Evolutionary conservation across 2,329 filamentous ascomycete genomes (phyloP).

Genomic region (Ceratocystis papillata): DNA sequence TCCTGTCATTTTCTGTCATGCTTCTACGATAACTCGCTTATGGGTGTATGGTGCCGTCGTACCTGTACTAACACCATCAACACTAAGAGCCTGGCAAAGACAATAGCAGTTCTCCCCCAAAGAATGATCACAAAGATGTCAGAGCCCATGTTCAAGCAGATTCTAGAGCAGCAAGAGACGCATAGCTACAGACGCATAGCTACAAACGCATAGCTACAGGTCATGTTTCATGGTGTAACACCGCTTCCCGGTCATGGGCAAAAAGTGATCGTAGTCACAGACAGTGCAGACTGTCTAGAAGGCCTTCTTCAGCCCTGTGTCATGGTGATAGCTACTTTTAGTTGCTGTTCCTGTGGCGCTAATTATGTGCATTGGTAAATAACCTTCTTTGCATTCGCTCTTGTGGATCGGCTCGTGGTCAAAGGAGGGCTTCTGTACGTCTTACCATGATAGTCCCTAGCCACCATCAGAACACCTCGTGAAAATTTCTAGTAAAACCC

Average conservation of each 20-base stretch:
- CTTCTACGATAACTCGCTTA: background rate
- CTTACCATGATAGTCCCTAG: background rate
- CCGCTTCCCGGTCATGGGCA: background rate
- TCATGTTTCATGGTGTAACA: constrained; percentile 2
- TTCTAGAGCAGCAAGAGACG: background rate
- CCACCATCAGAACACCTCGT: background rate
- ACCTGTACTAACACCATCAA: background rate
- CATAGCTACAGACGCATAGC: background rate
- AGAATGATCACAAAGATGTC: background rate
- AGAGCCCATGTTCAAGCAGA: background rate
- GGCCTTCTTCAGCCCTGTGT: background rate
- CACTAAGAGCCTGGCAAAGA: background rate
- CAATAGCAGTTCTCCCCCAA: background rate
- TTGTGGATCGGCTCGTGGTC: too few species aligned
- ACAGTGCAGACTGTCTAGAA: too few species aligned
- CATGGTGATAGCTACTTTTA: background rate
- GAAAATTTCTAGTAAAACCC: background rate
- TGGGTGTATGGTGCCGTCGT: background rate
- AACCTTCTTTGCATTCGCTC: too few species aligned
- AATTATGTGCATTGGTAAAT: too few species aligned
- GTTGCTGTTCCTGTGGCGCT: too few species aligned
- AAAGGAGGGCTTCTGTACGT: background rate
- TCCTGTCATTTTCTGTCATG: background rate
- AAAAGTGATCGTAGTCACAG: background rate
- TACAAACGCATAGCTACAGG: background rate